phyloP scores from a whole-genome alignment of 2,329 filamentous ascomycete species.

The Xylariales sp. region DNA sequence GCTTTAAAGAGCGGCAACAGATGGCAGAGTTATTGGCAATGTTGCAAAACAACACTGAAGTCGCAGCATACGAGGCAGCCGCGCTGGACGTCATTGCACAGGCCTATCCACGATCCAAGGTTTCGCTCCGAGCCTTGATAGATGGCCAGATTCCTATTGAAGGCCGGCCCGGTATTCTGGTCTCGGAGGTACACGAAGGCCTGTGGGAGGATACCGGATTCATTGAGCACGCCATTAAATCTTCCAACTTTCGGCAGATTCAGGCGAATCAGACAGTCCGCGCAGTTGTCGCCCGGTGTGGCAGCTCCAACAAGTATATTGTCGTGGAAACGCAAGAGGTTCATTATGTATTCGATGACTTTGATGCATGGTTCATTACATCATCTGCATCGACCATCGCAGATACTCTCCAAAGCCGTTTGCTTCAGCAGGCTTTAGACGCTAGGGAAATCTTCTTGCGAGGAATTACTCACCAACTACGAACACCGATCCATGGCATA shows the following conservation, averaged over 20 bases:
- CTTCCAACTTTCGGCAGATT: slow-evolving; percentile 4
- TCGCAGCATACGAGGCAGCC: slow-evolving; percentile 1
- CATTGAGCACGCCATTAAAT: slow-evolving; percentile 5
- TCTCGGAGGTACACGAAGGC: slow-evolving; percentile 4
- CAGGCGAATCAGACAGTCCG: slow-evolving; percentile 2
- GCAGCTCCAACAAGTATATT: slow-evolving; percentile 1
- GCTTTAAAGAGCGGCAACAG: slow-evolving; percentile 2
- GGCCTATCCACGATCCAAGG: slow-evolving; percentile 2
- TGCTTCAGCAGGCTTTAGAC: slow-evolving; percentile 34
- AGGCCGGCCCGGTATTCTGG: neutral
- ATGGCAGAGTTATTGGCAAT: slow-evolving; percentile 4
- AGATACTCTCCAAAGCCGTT: slow-evolving; percentile 31
- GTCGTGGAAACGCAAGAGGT: slow-evolving; percentile 31
- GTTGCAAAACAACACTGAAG: neutral
- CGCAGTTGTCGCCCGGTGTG: slow-evolving; percentile 6
- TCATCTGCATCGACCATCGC: slow-evolving; percentile 33
- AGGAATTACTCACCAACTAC: slow-evolving; percentile 40
- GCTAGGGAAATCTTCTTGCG: slow-evolving; percentile 41
- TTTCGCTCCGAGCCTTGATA: neutral
- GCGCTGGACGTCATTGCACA: neutral
- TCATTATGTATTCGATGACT: slow-evolving; percentile 40
- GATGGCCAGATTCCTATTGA: slow-evolving; percentile 1
- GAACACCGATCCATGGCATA: slow-evolving; percentile 44
- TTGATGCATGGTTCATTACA: slow-evolving; percentile 41
- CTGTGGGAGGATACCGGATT: slow-evolving; percentile 8